Evolutionary conservation across 1,139 yeast species (phyloP).

Genomic region (Pneumocystis carinii): DNA sequence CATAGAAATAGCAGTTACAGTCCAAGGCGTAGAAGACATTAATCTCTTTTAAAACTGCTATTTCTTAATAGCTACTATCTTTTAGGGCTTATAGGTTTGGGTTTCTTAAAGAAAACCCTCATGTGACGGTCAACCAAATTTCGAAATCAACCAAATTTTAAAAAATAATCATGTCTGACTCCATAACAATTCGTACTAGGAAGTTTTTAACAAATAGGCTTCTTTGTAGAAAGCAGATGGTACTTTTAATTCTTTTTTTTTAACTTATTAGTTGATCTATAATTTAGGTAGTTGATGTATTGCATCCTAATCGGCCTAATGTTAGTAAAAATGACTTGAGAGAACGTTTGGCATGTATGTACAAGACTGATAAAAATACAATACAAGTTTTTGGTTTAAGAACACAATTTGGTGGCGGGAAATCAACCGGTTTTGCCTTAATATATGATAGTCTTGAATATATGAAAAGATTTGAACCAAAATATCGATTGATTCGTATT

Average conservation of each 20-base stretch:
- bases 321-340: slow-evolving; percentile 99
- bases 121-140: not conserved
- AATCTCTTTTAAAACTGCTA: not conserved
- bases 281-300: slow-evolving; percentile 56
- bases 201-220: slow-evolving; percentile 95
- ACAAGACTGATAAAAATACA: slow-evolving; percentile 97
- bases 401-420: slow-evolving; percentile 99
- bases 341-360: slow-evolving; percentile 87
- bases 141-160: not conserved
- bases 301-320: slow-evolving; percentile 99
- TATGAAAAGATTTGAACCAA: slow-evolving; percentile 97
- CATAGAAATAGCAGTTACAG: not conserved
- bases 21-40: not conserved
- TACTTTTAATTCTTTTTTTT: slow-evolving; percentile 19
- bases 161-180: slow-evolving; percentile 36
- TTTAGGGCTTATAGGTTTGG: not conserved
- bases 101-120: not conserved
- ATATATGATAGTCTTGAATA: slow-evolving; percentile 97
- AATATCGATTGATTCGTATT: slow-evolving; percentile 98
- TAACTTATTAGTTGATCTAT: not conserved
- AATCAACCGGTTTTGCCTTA: slow-evolving; percentile 98
- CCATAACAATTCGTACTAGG: slow-evolving; percentile 93
- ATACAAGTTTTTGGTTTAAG: slow-evolving; percentile 98
- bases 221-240: slow-evolving; percentile 99
- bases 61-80: not conserved